Evolutionary conservation across 805 yeast species (phyloP), one percentile per base, ranked within the genome.

Genomic region (Cyberlindnera saturnus): DNA sequence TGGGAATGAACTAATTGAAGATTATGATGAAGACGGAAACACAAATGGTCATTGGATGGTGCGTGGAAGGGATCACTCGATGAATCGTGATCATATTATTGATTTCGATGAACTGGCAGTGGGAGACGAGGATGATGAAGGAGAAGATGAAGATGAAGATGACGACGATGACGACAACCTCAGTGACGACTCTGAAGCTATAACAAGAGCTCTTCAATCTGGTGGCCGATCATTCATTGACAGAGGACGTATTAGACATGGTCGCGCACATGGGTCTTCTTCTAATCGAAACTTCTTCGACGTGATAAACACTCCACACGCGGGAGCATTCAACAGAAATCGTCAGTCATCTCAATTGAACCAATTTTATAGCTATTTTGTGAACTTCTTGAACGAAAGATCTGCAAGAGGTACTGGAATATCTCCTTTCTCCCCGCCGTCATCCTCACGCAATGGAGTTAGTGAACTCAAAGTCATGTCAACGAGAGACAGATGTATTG

Each of bases 401-500:
- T n/a, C 17, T 13, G 28, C 28, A 13, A 18, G 23, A 17, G 37
- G 37, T 18, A 28, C 19, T 9, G 20, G 17, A 4, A 28, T 29
- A 1, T 26, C 23, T 17, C 8, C 28, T 9, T 19, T 18, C 9
- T 16, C n/a, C 14, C 18, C 16, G 5, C 15, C 14, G n/a, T 23
- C 28, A 23, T 23, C 28, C 28, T 19, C 40, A 13, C 43, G 47
- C n/a, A 38, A 29, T 30, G 39, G 26, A 4, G 39, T 43, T 8
- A 16, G 44, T 8, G 55, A 53, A 18, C 36, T 54, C 18, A 39
- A 30, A n/a, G 20, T 49, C 6, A 44, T 32, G 45, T 73, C 85
- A 0, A 80, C 93, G 0, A 61, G 66, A 13, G 81, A 79, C 39
- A 71, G 96, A 50, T 87, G 95, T 93, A 63, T 64, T 32, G 85